These are phyloP conservation scores for Exophiala dermatitidis DNA, from an alignment of 2,329 filamentous ascomycete genomes.

Conservation along the genomic window DNA sequence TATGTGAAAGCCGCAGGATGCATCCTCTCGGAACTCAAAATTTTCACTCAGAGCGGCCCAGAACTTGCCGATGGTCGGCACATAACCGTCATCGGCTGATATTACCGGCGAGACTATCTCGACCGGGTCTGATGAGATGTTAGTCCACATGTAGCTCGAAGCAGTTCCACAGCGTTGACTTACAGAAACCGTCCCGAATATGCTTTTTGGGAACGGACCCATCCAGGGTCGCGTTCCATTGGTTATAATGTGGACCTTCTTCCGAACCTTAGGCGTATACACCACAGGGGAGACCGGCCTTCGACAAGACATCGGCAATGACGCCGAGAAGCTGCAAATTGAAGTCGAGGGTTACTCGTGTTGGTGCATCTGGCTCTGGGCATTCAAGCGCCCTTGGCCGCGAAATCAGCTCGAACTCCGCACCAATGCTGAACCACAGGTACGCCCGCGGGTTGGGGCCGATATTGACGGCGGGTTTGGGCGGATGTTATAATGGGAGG, in stretches of 20 bases:
- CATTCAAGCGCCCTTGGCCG: neutral
- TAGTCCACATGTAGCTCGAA: too few relatives aligned
- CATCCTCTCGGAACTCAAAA: slow-evolving; percentile 3
- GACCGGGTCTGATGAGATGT: too few relatives aligned
- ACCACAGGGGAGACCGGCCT: neutral
- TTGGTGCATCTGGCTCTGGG: neutral
- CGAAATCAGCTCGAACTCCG: neutral
- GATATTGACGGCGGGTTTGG: neutral
- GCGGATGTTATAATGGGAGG: neutral
- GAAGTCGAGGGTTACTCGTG: neutral
- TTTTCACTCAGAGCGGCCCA: neutral
- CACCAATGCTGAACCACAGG: neutral
- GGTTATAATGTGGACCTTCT: too few relatives aligned
- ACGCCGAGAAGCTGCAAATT: neutral
- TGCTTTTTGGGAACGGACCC: too few relatives aligned
- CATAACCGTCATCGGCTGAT: neutral
- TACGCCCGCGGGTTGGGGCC: neutral
- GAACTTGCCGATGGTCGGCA: slow-evolving; percentile 4
- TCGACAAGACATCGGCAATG: neutral
- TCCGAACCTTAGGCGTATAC: too few relatives aligned
- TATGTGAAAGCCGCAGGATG: slow-evolving; percentile 3
- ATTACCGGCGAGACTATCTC: too few relatives aligned
- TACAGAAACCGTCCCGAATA: too few relatives aligned
- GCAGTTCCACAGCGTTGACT: too few relatives aligned
- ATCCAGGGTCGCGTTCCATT: too few relatives aligned